Base-by-base conservation (phyloP, 352 stramenopile species). In the Blastocystis sp. region DNA sequence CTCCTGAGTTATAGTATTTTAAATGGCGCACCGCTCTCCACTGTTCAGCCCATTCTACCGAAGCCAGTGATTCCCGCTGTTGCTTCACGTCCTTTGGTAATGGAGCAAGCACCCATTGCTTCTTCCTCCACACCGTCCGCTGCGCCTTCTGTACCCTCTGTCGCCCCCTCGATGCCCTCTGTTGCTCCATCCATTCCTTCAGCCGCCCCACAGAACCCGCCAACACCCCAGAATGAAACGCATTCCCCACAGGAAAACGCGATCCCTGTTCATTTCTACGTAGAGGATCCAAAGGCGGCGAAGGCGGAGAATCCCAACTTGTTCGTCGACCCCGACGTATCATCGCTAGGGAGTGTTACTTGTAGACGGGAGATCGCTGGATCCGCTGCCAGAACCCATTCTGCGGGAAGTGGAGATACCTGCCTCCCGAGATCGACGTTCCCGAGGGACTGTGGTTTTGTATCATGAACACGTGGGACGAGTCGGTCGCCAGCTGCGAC, bases 381-480 rank as follows among this genome's bases (percentile, higher is more conserved):
- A 81, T 81, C 63, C 69, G 69, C 2, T 81, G 69, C 29, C 69
- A 81, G 8, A 81, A 81, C 42, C 69, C 69, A n/a, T 81, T 81
- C 27, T 81, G 69, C 40, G 69, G 69, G 1, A 81, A 81, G 48
- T 81, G 69, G 69, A 21, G 69, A 0, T 81, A 64, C 42, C 44
- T 81, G 18, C 69, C 69, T 40, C 29, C 46, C 1, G 46, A 81
- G n/a, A 44, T 81, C 1, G 3, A 21, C 2, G 34, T 81, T n/a
- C 69, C 69, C 34, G 21, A 34, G n/a, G 18, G 42, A 8, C 21
- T 46, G 14, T 81, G 69, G 69, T 81, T 81, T n/a, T 81, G 69
- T 65, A 48, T 81, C 34, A 81, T 81, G 69, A 81, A 81, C 42
- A 65, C 69, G 0, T 81, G 69, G 69, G 69, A 81, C 44, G 51